Evolutionary conservation across 2,329 filamentous ascomycete species (phyloP).

Genomic region (Alternaria novae-zelandiae): DNA sequence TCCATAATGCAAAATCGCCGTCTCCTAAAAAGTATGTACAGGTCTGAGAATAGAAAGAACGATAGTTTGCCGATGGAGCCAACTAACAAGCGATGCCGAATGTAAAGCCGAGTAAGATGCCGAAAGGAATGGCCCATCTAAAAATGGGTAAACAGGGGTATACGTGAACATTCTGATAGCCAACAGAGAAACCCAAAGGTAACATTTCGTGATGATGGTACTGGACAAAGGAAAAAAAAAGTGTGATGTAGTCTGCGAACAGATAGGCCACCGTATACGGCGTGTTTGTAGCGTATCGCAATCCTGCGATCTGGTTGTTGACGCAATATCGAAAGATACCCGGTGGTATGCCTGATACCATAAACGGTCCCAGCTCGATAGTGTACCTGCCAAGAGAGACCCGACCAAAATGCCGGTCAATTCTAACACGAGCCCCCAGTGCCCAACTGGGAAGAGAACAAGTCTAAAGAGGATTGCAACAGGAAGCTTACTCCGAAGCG

Average conservation of each 20-base stretch:
- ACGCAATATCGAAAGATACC: background rate
- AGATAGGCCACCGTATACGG: background rate
- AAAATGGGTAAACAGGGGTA: slow-evolving; percentile 25
- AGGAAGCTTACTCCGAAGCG: background rate
- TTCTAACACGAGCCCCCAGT: background rate
- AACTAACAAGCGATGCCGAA: background rate
- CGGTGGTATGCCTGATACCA: slow-evolving; percentile 1
- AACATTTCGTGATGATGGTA: slow-evolving; percentile 5
- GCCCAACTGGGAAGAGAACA: background rate
- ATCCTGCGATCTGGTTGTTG: slow-evolving; percentile 1
- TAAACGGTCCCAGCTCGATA: background rate
- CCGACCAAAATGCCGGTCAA: background rate
- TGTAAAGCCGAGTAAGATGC: background rate
- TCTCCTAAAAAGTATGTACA: background rate
- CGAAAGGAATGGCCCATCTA: slow-evolving; percentile 8
- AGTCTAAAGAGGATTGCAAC: background rate
- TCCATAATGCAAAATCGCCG: background rate
- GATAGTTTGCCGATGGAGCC: background rate
- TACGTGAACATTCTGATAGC: slow-evolving; percentile 29
- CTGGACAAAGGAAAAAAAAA: background rate
- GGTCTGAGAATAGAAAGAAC: background rate
- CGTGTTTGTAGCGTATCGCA: background rate
- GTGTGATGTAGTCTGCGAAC: background rate
- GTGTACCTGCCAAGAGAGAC: background rate
- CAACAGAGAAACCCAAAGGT: slow-evolving; percentile 15